phyloP scores from a whole-genome alignment of 1,284 basidiomycete species.

The Puccinia polysora region DNA sequence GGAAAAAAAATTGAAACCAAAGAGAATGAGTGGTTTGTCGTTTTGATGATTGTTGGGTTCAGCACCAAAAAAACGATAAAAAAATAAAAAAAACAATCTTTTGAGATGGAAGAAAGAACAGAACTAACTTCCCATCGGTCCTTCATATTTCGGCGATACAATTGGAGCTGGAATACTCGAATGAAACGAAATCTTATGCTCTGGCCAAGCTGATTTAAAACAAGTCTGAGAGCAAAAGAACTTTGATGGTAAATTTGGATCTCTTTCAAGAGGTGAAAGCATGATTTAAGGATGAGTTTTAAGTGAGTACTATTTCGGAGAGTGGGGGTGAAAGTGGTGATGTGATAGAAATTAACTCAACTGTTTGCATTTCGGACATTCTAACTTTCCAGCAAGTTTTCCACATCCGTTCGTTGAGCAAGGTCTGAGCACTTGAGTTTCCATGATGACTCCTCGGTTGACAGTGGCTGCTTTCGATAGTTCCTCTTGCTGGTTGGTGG shows the following conservation, averaged over 20 bases:
- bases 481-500: too few species aligned
- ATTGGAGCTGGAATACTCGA: slow-evolving; percentile 26
- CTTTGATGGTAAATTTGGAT: slow-evolving; percentile 15
- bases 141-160: slow-evolving; percentile 12
- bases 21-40: background rate
- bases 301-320: background rate
- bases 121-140: slow-evolving; percentile 24
- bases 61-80: background rate
- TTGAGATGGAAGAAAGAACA: too few species aligned
- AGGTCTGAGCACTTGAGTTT: background rate
- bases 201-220: slow-evolving; percentile 38
- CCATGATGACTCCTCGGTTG: too few species aligned
- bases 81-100: background rate
- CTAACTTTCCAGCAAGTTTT: slow-evolving; percentile 30
- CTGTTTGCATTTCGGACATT: slow-evolving; percentile 43
- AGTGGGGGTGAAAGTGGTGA: too few species aligned
- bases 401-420: slow-evolving; percentile 34
- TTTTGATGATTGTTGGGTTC: background rate
- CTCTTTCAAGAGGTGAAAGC: slow-evolving; percentile 9
- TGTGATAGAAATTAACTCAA: background rate
- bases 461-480: too few species aligned
- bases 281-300: background rate
- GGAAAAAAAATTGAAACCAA: background rate
- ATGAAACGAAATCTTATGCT: slow-evolving; percentile 31
- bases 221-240: slow-evolving; percentile 42